Evolutionary conservation across 805 yeast genomes (phyloP).

Genomic region (Starmerella davenportii): DNA sequence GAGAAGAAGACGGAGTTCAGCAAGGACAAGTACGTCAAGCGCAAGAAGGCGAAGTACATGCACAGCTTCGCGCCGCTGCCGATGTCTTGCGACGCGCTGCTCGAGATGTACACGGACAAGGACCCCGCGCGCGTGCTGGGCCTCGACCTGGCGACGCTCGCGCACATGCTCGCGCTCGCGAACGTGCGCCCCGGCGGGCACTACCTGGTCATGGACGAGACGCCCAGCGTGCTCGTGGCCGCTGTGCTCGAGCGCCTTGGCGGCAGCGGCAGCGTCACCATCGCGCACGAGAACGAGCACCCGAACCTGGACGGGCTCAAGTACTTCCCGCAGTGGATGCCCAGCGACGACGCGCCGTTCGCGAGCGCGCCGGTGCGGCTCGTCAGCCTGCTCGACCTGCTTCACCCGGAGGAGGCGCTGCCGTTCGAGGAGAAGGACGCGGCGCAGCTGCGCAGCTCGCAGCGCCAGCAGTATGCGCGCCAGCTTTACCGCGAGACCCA

Average conservation of each 20-base stretch:
- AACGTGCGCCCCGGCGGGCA: conserved; percentile 80
- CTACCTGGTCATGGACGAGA: conserved; percentile 76
- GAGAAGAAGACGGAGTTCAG: conserved; percentile 77
- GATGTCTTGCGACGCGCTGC: conserved; percentile 48
- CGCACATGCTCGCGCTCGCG: conserved; percentile 56
- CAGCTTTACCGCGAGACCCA: conserved; percentile 37
- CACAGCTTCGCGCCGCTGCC: conserved; percentile 70
- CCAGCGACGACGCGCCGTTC: conserved; percentile 6
- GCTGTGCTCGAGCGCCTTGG: conserved; percentile 83
- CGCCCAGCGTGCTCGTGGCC: conserved; percentile 78
- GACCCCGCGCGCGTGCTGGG: conserved; percentile 58
- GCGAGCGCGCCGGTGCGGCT: conserved; percentile 36
- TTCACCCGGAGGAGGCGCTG: conserved; percentile 54
- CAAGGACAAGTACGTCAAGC: conserved; percentile 75
- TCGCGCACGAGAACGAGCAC: conserved; percentile 86
- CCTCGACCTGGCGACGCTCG: conserved; percentile 70
- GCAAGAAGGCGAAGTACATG: conserved; percentile 83
- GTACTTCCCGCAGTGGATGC: conserved; percentile 27
- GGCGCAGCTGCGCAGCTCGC: conserved; percentile 37
- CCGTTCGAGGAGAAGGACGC: conserved; percentile 32
- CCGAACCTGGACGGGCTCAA: conserved; percentile 58
- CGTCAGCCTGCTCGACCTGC: conserved; percentile 59
- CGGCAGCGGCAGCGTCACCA: conserved; percentile 46
- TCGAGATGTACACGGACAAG: conserved; percentile 60
- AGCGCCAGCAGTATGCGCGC: conserved; percentile 49